Evolutionary conservation across 345 rosid species (phyloP).

Genomic region (Lagerstroemia speciosa): DNA sequence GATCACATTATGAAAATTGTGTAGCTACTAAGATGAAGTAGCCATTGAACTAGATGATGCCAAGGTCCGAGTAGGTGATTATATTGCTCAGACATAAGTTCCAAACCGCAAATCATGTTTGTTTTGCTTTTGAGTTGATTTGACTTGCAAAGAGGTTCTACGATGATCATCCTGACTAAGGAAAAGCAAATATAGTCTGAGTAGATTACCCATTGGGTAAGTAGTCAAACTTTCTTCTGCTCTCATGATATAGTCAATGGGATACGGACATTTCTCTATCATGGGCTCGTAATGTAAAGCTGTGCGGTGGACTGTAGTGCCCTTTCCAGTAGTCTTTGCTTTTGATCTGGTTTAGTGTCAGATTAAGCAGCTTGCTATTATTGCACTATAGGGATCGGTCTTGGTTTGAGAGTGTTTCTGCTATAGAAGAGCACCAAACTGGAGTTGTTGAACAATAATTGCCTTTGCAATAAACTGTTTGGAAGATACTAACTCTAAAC

Average conservation of each 20-base stretch:
- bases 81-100: not conserved
- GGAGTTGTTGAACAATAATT: too few relatives aligned
- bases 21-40: not conserved
- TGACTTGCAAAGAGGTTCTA: not conserved
- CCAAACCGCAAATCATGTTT: not conserved
- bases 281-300: not conserved
- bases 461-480: not conserved
- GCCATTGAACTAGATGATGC: not conserved
- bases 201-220: not conserved
- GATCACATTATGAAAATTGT: not conserved
- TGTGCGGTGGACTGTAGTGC: not conserved
- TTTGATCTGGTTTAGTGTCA: not conserved
- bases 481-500: not conserved
- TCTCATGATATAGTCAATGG: not conserved
- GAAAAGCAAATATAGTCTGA: not conserved
- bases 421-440: too few relatives aligned
- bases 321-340: not conserved
- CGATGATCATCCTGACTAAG: not conserved
- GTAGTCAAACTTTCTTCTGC: not conserved
- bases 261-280: not conserved
- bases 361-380: not conserved
- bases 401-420: not conserved
- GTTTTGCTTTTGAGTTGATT: not conserved
- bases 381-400: not conserved
- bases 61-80: not conserved